These are phyloP conservation scores for Ascochyta viciae-villosae DNA, from an alignment of 2,329 filamentous ascomycete species.

Conservation along the genomic window DNA sequence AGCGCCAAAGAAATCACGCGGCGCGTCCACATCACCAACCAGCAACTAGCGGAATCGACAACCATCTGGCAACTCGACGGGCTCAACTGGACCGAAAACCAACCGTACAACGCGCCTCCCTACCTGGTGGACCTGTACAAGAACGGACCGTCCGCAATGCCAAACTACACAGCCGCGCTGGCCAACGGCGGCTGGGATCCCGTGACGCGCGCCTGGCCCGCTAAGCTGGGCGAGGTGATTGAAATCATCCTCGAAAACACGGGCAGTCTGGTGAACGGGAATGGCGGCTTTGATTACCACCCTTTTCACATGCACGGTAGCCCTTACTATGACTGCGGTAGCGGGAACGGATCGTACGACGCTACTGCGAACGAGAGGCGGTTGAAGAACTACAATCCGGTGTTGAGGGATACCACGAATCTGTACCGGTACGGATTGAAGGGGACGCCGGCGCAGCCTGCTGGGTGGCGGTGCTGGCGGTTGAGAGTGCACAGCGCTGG, in stretches of 20 bases:
- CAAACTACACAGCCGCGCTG: conserved; percentile 60
- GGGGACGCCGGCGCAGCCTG: conserved; percentile 50
- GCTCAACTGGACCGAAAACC: conserved; percentile 30
- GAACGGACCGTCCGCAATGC: conserved; percentile 55
- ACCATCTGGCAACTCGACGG: conserved; percentile 36
- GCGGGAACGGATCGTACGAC: conserved; percentile 62
- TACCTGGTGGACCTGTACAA: conserved; percentile 63
- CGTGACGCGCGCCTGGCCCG: conserved; percentile 58
- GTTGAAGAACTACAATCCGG: conserved; percentile 47
- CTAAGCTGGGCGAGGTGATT: conserved; percentile 63
- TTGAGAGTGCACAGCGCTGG: conserved; percentile 52
- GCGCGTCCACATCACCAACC: conserved; percentile 40
- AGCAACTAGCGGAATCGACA: conserved; percentile 25
- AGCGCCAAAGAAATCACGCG: conserved; percentile 44
- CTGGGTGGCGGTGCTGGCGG: conserved; percentile 69
- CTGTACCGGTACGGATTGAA: conserved; percentile 61
- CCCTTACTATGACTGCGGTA: conserved; percentile 63
- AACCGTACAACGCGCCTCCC: conserved; percentile 39
- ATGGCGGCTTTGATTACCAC: conserved; percentile 48
- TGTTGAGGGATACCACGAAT: conserved; percentile 59
- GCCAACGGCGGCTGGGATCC: conserved; percentile 64
- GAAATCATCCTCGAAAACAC: conserved; percentile 60
- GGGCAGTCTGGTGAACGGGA: conserved; percentile 22
- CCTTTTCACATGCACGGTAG: conserved; percentile 64
- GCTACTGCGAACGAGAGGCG: conserved; percentile 56